These are phyloP conservation scores for Scedosporium apiospermum DNA, from an alignment of 2,329 filamentous ascomycete species.

Conservation along the genomic window DNA sequence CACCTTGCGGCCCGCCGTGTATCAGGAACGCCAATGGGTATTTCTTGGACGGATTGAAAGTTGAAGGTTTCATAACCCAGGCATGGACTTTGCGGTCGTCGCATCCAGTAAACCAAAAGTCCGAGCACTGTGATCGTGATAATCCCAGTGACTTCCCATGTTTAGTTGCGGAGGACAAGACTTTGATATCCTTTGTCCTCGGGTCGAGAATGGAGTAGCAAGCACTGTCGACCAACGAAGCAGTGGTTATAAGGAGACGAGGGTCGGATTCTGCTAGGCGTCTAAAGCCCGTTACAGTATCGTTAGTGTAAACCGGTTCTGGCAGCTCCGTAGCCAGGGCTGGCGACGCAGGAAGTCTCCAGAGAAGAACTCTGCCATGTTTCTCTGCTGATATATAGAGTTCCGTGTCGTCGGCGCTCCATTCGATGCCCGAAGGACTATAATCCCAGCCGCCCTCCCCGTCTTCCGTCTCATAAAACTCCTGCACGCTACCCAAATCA, in stretches of 20 bases:
- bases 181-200: conserved; percentile 20
- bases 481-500: conserved; percentile 47
- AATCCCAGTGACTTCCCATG: conserved; percentile 59
- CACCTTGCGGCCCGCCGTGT: conserved; percentile 73
- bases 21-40: conserved; percentile 75
- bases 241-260: conserved; percentile 56
- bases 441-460: conserved; percentile 55
- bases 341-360: conserved; percentile 49
- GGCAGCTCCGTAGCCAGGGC: conserved; percentile 38
- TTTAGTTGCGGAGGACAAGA: conserved; percentile 56
- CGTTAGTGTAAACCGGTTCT: conserved; percentile 38
- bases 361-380: conserved; percentile 52
- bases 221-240: conserved; percentile 63
- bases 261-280: conserved; percentile 27
- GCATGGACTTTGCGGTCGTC: conserved; percentile 59
- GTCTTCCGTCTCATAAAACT: conserved; percentile 53
- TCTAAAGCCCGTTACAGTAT: conserved; percentile 42
- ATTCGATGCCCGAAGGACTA: conserved; percentile 45
- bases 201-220: conserved; percentile 53
- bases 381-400: conserved; percentile 70
- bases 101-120: conserved; percentile 39
- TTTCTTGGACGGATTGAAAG: conserved; percentile 58
- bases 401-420: conserved; percentile 48
- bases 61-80: conserved; percentile 51
- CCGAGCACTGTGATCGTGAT: conserved; percentile 50